Percentiles rank a stretch among this genome's conserved stretches.
Evolutionary conservation across 306 rosid species (phyloP).

Genomic region (Neltuma alba): DNA sequence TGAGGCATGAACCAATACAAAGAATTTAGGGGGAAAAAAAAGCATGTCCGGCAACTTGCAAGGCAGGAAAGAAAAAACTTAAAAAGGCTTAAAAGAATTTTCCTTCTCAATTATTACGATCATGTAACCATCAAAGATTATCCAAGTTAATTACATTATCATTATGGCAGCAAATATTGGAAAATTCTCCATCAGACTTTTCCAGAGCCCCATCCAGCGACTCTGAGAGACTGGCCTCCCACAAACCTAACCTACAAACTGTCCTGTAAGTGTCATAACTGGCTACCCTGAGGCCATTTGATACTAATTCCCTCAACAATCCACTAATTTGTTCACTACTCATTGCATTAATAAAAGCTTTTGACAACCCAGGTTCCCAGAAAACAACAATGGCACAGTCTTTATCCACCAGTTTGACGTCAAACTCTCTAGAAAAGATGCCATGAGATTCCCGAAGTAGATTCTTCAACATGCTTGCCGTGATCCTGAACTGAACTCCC

Average conservation of each 20-base stretch:
- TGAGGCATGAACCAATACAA: too few relatives aligned
- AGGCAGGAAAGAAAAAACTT: not conserved
- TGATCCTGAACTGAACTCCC: constrained; percentile 71
- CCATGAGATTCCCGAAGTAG: constrained; percentile 56
- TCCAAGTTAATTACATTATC: constrained; percentile 57
- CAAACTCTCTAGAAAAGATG: constrained; percentile 70
- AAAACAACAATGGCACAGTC: constrained; percentile 81
- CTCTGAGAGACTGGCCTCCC: constrained; percentile 73
- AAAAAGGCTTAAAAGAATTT: not conserved
- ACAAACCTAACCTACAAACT: constrained; percentile 56
- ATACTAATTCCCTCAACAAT: constrained; percentile 58
- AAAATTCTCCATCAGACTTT: constrained; percentile 34
- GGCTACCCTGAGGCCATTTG: constrained; percentile 66
- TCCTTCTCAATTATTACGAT: constrained; percentile 9
- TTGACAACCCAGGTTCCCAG: constrained; percentile 62
- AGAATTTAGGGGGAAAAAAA: not conserved
- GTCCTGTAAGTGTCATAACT: constrained; percentile 61
- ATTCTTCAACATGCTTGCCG: constrained; percentile 64
- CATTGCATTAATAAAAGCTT: constrained; percentile 51
- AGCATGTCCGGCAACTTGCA: too few relatives aligned
- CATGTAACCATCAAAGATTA: constrained; percentile 50
- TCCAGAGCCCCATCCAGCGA: constrained; percentile 59
- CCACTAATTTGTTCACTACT: constrained; percentile 49
- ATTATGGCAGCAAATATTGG: constrained; percentile 53
- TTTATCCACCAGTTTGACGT: constrained; percentile 70